phyloP scores from a whole-genome alignment of 1,284 basidiomycete species.

The Cutaneotrichosporon dermatis region DNA sequence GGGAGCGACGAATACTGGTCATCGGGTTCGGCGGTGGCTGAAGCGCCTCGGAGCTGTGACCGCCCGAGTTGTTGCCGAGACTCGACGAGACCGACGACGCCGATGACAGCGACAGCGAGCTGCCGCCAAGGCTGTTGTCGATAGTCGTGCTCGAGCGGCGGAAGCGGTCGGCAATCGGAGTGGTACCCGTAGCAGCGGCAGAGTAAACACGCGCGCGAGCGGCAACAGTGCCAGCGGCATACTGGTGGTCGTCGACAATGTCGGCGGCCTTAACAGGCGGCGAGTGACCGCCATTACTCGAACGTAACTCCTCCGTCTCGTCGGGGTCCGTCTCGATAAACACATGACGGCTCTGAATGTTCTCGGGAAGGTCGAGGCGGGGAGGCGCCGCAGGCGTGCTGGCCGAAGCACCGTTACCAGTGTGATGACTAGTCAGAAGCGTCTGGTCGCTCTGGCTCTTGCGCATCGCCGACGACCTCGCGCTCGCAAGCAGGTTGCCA shows the following conservation, averaged over 20 bases:
- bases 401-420: not conserved
- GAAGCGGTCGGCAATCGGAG: constrained; percentile 48
- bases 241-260: constrained; percentile 27
- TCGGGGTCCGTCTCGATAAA: constrained; percentile 10
- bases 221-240: constrained; percentile 33
- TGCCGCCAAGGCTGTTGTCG: constrained; percentile 19
- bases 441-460: constrained; percentile 25
- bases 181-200: not conserved
- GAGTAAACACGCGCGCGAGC: constrained; percentile 29
- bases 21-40: constrained; percentile 27
- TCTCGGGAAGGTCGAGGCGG: constrained; percentile 26
- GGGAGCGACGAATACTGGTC: constrained; percentile 28
- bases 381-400: constrained; percentile 12
- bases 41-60: constrained; percentile 5
- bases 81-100: constrained; percentile 3
- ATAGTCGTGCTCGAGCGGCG: constrained; percentile 13
- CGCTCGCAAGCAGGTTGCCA: constrained; percentile 22
- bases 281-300: not conserved
- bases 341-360: not conserved
- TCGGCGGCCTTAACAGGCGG: constrained; percentile 11
- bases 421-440: not conserved
- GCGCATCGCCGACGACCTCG: constrained; percentile 11
- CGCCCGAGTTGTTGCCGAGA: constrained; percentile 2
- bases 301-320: constrained; percentile 12
- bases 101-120: constrained; percentile 9